Conservation (phyloP, 2,329 filamentous ascomycete genomes). For the Chrysoporthe austroafricana region DNA sequence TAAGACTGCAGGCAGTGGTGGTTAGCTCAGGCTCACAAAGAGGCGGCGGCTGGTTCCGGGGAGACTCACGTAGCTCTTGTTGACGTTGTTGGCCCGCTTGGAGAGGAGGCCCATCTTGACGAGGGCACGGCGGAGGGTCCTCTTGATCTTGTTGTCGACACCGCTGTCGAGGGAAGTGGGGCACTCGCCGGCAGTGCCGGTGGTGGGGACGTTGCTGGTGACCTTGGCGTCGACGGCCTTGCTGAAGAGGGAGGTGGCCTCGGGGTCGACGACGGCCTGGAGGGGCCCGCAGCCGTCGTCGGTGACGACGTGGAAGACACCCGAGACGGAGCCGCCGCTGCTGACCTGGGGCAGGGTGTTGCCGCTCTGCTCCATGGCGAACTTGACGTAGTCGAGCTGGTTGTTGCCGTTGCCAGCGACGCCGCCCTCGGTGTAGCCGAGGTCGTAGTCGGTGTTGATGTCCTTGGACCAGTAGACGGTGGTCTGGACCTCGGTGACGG, state of each 20-base stretch:
- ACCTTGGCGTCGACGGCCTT: slow-evolving; percentile 27
- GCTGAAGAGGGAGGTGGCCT: slow-evolving; percentile 34
- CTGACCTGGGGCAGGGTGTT: slow-evolving; percentile 46
- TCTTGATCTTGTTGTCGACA: slow-evolving; percentile 21
- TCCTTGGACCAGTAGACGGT: slow-evolving; percentile 35
- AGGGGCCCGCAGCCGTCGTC: slow-evolving; percentile 47
- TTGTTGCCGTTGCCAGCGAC: slow-evolving; percentile 19
- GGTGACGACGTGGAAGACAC: slow-evolving; percentile 46
- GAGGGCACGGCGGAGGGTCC: slow-evolving; percentile 21
- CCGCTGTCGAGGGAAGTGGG: slow-evolving; percentile 21
- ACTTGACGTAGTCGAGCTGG: slow-evolving; percentile 19
- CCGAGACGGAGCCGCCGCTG: slow-evolving; percentile 35
- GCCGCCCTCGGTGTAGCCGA: slow-evolving; percentile 26
- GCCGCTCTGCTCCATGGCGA: slow-evolving; percentile 16
- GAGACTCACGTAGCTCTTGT: slow-evolving; percentile 25
- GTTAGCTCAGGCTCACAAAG: background rate
- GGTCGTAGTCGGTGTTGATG: slow-evolving; percentile 33
- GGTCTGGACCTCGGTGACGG: slow-evolving; percentile 41
- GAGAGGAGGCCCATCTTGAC: slow-evolving; percentile 27
- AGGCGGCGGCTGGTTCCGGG: background rate
- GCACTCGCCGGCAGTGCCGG: slow-evolving; percentile 25
- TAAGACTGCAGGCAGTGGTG: slow-evolving; percentile 9
- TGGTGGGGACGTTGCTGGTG: slow-evolving; percentile 30
- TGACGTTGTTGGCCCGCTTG: slow-evolving; percentile 30
- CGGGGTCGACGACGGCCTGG: slow-evolving; percentile 45